A percentile compares a stretch with the other conserved stretches of the same genome.
Conservation (phyloP, 2,329 filamentous ascomycete genomes). For the Monascus ruber region DNA sequence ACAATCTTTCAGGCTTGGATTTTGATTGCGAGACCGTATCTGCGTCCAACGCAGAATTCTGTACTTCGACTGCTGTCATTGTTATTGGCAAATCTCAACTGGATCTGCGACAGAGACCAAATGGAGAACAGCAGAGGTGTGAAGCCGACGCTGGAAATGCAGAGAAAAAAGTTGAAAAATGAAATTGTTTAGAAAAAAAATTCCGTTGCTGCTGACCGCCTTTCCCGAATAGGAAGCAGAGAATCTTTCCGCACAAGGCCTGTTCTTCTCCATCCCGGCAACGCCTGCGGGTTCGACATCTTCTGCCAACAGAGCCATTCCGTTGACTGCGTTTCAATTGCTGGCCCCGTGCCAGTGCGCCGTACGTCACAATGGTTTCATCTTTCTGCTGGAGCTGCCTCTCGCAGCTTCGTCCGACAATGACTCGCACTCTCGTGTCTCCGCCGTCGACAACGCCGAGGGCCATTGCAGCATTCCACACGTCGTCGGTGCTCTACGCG, state of each 20-base stretch:
- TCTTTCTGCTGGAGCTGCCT: constrained; percentile 50
- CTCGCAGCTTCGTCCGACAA: constrained; percentile 34
- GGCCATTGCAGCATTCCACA: constrained; percentile 37
- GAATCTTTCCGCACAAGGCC: constrained; percentile 10
- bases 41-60: constrained; percentile 9
- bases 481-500: constrained; percentile 28
- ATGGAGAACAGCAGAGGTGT: background rate
- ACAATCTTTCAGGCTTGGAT: constrained; percentile 31
- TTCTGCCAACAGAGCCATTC: background rate
- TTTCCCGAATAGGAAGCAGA: constrained; percentile 11
- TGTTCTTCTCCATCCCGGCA: no score
- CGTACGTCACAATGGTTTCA: constrained; percentile 40
- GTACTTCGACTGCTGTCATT: constrained; percentile 20
- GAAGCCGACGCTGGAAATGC: background rate
- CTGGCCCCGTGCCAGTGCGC: constrained; percentile 18
- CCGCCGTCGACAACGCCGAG: constrained; percentile 34
- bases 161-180: constrained; percentile 22
- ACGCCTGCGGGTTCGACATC: no score
- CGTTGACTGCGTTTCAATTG: constrained; percentile 19
- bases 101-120: no score
- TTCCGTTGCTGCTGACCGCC: constrained; percentile 4
- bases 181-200: constrained; percentile 8
- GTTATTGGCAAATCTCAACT: background rate
- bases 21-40: constrained; percentile 8
- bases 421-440: constrained; percentile 22